Conservation (phyloP, 495 filamentous ascomycete species). For the Cryomyces minteri region DNA sequence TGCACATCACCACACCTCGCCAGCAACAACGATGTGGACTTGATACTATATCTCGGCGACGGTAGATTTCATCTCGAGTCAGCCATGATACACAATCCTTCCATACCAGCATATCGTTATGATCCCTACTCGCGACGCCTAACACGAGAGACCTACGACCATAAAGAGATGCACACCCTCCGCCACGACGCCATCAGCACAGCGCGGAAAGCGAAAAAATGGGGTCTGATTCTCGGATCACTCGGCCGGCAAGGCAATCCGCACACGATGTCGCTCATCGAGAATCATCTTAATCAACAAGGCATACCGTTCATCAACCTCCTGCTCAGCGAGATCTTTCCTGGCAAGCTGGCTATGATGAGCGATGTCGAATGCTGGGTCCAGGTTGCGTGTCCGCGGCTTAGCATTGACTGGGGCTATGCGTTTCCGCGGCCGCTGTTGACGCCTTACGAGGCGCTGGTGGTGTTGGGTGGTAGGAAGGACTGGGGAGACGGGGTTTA, state of each 20-base stretch:
- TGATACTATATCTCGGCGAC: conserved; percentile 84
- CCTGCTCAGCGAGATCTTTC: conserved; percentile 85
- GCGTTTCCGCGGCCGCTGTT: conserved; percentile 76
- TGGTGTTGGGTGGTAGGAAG: conserved; percentile 60
- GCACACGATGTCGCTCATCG: conserved; percentile 74
- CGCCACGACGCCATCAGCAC: conserved; percentile 56
- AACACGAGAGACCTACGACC: conserved; percentile 76
- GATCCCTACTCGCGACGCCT: conserved; percentile 89
- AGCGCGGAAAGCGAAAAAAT: conserved; percentile 61
- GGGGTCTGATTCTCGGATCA: conserved; percentile 87
- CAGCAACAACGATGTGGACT: conserved; percentile 38
- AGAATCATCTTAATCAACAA: conserved; percentile 44
- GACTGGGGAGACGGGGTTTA: conserved; percentile 58
- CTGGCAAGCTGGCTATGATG: conserved; percentile 86
- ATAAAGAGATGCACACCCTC: conserved; percentile 71
- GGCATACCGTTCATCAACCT: conserved; percentile 68
- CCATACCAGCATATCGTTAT: conserved; percentile 81
- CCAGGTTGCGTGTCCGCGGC: conserved; percentile 81
- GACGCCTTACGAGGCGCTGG: conserved; percentile 87
- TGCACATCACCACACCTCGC: conserved; percentile 75
- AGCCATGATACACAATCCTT: conserved; percentile 96
- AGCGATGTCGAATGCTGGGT: conserved; percentile 89
- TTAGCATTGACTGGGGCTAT: conserved; percentile 99
- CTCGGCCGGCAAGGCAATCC: conserved; percentile 91
- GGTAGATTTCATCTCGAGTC: conserved; percentile 94